Evolutionary conservation across 352 stramenopile species (phyloP).

Genomic region (Globisporangium yorkense): DNA sequence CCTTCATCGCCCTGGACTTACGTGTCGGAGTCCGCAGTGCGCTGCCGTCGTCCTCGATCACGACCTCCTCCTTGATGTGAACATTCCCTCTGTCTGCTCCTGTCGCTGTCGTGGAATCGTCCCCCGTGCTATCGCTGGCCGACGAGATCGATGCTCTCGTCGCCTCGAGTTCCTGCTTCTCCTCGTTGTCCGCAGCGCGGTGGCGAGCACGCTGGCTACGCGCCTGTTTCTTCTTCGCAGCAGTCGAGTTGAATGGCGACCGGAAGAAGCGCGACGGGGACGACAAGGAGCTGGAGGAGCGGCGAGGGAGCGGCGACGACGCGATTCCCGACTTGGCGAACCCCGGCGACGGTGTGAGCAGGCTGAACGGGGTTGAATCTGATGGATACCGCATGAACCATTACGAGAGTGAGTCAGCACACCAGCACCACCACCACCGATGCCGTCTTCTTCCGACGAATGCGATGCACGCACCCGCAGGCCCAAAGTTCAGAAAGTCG

Average conservation of each 20-base stretch:
- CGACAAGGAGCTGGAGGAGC: constrained; percentile 20
- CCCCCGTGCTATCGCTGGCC: constrained; percentile 1
- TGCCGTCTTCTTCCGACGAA: neutral
- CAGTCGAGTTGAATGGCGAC: constrained; percentile 37
- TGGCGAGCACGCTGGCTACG: neutral
- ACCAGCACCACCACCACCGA: too few species aligned
- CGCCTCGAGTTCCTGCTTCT: constrained; percentile 2
- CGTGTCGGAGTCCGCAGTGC: constrained; percentile 14
- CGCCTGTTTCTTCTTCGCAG: constrained; percentile 11
- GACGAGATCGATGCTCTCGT: neutral
- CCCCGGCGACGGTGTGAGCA: constrained; percentile 51
- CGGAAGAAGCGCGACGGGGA: constrained; percentile 78
- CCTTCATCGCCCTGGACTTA: constrained; percentile 7
- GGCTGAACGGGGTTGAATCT: constrained; percentile 29
- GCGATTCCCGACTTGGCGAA: constrained; percentile 10
- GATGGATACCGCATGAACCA: neutral
- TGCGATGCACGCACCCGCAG: constrained; percentile 15
- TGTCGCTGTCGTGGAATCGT: neutral
- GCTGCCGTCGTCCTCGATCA: constrained; percentile 9
- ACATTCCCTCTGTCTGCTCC: neutral
- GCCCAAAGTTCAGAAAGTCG: constrained; percentile 40
- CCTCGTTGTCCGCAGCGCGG: neutral
- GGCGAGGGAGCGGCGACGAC: constrained; percentile 20
- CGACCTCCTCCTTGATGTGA: constrained; percentile 5
- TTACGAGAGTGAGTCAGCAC: neutral